A percentile compares a stretch with the other conserved stretches of the same genome.
These are phyloP conservation scores for Cystobasidium pallidum DNA, from an alignment of 1,284 basidiomycete species.

Conservation along the genomic window DNA sequence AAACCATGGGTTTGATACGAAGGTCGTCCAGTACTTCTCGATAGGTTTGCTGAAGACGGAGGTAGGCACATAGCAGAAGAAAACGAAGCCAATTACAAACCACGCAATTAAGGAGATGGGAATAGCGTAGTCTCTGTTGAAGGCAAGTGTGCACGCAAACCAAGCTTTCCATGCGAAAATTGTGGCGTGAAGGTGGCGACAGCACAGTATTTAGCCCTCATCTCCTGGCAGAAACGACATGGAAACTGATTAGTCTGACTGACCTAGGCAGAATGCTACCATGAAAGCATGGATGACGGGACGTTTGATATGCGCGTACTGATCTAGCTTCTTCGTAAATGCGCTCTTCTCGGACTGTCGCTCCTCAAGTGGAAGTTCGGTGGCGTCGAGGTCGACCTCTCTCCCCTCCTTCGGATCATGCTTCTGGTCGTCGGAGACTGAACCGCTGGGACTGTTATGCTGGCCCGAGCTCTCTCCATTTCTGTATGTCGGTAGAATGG, in stretches of 20 bases:
- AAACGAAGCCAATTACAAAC: slow-evolving; percentile 41
- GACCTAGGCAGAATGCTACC: slow-evolving; percentile 42
- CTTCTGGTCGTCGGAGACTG: slow-evolving; percentile 29
- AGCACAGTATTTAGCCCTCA: neutral
- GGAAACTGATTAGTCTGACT: neutral
- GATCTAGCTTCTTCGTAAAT: slow-evolving; percentile 31
- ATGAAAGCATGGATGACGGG: slow-evolving; percentile 37
- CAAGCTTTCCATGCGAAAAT: neutral
- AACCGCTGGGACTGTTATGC: slow-evolving; percentile 21
- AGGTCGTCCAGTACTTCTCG: slow-evolving; percentile 34
- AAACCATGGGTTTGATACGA: slow-evolving; percentile 69
- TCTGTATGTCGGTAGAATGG: slow-evolving; percentile 35
- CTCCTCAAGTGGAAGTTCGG: slow-evolving; percentile 30
- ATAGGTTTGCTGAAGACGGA: slow-evolving; percentile 29
- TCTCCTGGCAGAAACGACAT: slow-evolving; percentile 5
- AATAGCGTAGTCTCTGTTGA: slow-evolving; percentile 42
- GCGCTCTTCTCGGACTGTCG: slow-evolving; percentile 33
- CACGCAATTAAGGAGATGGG: slow-evolving; percentile 32
- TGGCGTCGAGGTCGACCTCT: slow-evolving; percentile 34
- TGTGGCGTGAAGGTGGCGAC: neutral
- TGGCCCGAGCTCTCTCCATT: slow-evolving; percentile 12
- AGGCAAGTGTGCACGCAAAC: slow-evolving; percentile 30
- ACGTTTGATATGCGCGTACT: slow-evolving; percentile 30
- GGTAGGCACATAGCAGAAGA: slow-evolving; percentile 37
- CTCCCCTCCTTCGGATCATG: slow-evolving; percentile 17